Conservation (phyloP, 306 rosid species). For the Castanospermum australe region DNA sequence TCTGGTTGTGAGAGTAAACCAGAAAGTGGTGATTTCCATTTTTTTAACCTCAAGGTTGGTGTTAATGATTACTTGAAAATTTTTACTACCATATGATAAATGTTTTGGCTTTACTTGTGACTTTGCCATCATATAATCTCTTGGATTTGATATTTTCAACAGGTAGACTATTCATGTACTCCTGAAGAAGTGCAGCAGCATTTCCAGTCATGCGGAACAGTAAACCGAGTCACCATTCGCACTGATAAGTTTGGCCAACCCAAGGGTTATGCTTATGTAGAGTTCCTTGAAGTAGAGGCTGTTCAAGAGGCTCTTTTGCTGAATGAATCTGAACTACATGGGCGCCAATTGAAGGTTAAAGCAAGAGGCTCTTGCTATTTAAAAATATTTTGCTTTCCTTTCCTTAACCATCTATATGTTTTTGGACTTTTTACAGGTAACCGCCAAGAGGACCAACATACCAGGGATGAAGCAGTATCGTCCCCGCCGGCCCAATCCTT, state of each 20-base stretch:
- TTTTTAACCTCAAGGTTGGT: background rate
- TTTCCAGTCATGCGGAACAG: conserved; percentile 82
- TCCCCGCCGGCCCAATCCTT: conserved; percentile 65
- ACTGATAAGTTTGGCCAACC: conserved; percentile 90
- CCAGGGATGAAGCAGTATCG: conserved; percentile 88
- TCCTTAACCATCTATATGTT: background rate
- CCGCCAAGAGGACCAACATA: conserved; percentile 70
- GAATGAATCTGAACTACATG: conserved; percentile 86
- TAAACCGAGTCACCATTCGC: conserved; percentile 80
- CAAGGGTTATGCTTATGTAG: conserved; percentile 90
- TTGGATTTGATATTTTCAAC: conserved; percentile 22
- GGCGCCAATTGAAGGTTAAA: conserved; percentile 81
- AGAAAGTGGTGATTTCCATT: background rate
- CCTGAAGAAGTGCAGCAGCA: conserved; percentile 95
- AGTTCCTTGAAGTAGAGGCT: conserved; percentile 74
- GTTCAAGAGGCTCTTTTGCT: conserved; percentile 74
- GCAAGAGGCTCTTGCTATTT: background rate
- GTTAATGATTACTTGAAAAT: background rate
- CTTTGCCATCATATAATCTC: background rate
- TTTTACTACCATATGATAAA: background rate
- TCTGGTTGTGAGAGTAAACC: background rate
- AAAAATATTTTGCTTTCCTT: background rate
- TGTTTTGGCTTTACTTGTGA: conserved; percentile 3
- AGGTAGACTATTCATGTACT: conserved; percentile 83
- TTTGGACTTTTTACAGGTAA: conserved; percentile 44